Base-by-base conservation (phyloP, 2,329 filamentous ascomycete genomes). In the Beauveria bassiana region DNA sequence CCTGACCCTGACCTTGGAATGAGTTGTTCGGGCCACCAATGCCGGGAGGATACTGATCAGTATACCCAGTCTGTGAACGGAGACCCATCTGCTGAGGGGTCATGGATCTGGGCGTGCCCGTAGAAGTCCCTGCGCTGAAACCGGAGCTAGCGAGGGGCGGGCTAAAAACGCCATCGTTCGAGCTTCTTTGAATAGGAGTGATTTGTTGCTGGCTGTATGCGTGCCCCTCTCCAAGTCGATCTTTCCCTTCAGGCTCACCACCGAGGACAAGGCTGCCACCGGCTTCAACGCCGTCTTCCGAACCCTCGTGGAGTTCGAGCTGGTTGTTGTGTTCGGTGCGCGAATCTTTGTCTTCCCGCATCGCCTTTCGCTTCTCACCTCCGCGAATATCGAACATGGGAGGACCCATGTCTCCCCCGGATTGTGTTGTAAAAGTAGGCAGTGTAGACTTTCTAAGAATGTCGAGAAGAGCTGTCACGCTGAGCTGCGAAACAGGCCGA, bases 211-310 rank as follows among this genome's bases (percentile, higher is more conserved):
- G 82, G 49, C 82, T 80, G 46, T 82, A 82, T 52, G 73, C 71
- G 67, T 81, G 77, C 45, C 74, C 74, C 55, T 84, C 82, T 20
- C 79, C 78, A 20, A 74, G 70, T 50, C 76, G 75, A 24, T 91
- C 87, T 64, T 84, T 81, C 66, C 96, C 91, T 71, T 98, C 93
- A 0, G 93, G 93, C 71, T 98, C 93, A 49, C 93, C 93, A 62
- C 93, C 93, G 20, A 98, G 81, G 62, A 96, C 93, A 62, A 95
- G 80, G 71, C 93, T 98, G 16, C 86, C 85, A 51, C 90, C 90
- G 66, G 89, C 89, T 73, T 95, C 92, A 1, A 86, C 85, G 61
- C 89, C 88, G 62, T 90, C 91, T 65, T 96, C 92, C 0, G 81
- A 81, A 4, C 75, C 71, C 52, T 81, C 80, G 5, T 71, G 70